Conservation (phyloP, 805 yeast species). For the Lachancea lanzarotensis region DNA sequence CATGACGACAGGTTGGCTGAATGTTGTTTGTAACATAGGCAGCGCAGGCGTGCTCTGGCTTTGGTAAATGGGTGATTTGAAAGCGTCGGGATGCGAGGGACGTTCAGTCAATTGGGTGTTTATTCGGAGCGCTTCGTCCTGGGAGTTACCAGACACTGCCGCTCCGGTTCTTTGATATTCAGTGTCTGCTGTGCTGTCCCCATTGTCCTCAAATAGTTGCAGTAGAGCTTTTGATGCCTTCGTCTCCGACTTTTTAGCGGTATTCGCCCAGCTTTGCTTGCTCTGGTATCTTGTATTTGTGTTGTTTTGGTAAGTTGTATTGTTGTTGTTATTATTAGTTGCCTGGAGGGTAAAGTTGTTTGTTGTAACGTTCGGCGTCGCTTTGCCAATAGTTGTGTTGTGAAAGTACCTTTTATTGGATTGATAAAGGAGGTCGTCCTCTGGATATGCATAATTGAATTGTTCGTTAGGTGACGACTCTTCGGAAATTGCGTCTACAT, state of each 20-base stretch:
- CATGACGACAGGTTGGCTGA: conserved; percentile 14
- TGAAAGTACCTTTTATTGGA: conserved; percentile 24
- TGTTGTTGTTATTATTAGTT: conserved; percentile 6
- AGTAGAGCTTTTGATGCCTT: conserved; percentile 65
- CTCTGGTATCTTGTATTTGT: conserved; percentile 12
- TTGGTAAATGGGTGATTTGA: conserved; percentile 14
- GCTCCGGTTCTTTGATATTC: conserved; percentile 18
- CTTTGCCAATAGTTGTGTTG: conserved; percentile 29
- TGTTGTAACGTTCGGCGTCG: conserved; percentile 7
- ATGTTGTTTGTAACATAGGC: conserved; percentile 27
- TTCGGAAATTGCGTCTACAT: conserved; percentile 34
- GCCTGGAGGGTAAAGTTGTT: conserved; percentile 11
- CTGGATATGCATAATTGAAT: conserved; percentile 30
- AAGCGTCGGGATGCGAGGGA: conserved; percentile 15
- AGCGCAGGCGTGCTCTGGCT: conserved; percentile 28
- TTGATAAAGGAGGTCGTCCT: conserved; percentile 26
- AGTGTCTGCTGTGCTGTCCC: conserved; percentile 18
- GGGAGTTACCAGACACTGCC: conserved; percentile 14
- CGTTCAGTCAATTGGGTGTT: conserved; percentile 7
- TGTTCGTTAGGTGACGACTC: conserved; percentile 23
- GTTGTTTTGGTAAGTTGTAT: conserved; percentile 4
- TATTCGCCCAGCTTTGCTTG: conserved; percentile 25
- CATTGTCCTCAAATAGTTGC: conserved; percentile 57
- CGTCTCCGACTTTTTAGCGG: conserved; percentile 21
- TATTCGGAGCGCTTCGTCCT: background rate